Evolutionary conservation across 1,284 basidiomycete species (phyloP).

Genomic region (Pseudozyma hubeiensis): DNA sequence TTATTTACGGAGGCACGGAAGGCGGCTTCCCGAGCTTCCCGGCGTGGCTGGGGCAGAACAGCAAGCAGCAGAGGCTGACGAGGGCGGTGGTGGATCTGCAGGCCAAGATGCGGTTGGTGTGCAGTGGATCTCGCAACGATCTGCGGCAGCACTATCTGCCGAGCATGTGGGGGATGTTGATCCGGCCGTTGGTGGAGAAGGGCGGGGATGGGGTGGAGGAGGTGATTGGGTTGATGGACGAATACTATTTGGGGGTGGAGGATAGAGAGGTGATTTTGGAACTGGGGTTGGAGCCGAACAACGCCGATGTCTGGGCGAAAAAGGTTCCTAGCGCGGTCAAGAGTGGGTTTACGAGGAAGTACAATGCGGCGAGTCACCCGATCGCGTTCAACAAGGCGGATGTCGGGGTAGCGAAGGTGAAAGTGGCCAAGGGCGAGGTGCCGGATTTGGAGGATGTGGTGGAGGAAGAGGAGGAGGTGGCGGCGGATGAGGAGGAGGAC

Average conservation of each 20-base stretch:
- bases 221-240: slow-evolving; percentile 89
- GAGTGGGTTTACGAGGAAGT: slow-evolving; percentile 84
- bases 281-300: slow-evolving; percentile 84
- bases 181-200: slow-evolving; percentile 78
- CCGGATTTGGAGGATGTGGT: slow-evolving; percentile 61
- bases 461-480: slow-evolving; percentile 69
- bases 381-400: slow-evolving; percentile 59
- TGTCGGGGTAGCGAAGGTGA: slow-evolving; percentile 26
- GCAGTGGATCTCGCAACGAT: slow-evolving; percentile 87
- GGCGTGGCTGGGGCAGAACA: slow-evolving; percentile 87
- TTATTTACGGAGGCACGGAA: slow-evolving; percentile 54
- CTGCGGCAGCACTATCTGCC: slow-evolving; percentile 92
- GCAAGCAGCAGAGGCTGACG: slow-evolving; percentile 84
- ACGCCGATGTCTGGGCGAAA: slow-evolving; percentile 78
- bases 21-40: slow-evolving; percentile 60
- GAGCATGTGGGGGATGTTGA: slow-evolving; percentile 80
- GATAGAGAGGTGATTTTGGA: slow-evolving; percentile 97
- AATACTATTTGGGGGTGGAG: slow-evolving; percentile 90
- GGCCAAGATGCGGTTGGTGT: slow-evolving; percentile 91
- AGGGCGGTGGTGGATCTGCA: slow-evolving; percentile 90
- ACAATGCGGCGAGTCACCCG: slow-evolving; percentile 54
- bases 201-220: slow-evolving; percentile 77
- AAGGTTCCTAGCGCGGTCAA: slow-evolving; percentile 86
- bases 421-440: slow-evolving; percentile 36
- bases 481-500: slow-evolving; percentile 36